Evolutionary conservation across 495 filamentous ascomycete species (phyloP).

Genomic region (Lentithecium fluviatile): DNA sequence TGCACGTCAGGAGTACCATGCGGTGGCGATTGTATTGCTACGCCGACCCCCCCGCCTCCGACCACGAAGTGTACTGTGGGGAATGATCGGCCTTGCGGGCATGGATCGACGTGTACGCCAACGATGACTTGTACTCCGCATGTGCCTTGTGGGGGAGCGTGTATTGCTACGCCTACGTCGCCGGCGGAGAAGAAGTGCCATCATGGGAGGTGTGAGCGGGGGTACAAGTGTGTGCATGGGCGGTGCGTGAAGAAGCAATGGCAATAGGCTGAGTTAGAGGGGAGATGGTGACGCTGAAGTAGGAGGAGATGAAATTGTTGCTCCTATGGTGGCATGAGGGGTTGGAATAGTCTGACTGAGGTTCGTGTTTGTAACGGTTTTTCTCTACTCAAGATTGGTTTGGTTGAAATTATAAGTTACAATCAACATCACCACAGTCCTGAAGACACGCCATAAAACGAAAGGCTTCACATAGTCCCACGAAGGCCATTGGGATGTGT

Average conservation of each 20-base stretch:
- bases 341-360: too few relatives aligned
- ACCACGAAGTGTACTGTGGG: conserved; percentile 19
- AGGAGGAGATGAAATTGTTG: too few relatives aligned
- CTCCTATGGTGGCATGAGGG: too few relatives aligned
- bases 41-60: not conserved
- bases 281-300: too few relatives aligned
- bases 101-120: conserved; percentile 14
- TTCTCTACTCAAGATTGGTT: too few relatives aligned
- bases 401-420: too few relatives aligned
- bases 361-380: too few relatives aligned
- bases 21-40: conserved; percentile 20
- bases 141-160: conserved; percentile 13
- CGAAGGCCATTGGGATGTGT: too few relatives aligned
- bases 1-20: conserved; percentile 20
- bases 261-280: not conserved
- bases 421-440: too few relatives aligned
- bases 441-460: too few relatives aligned
- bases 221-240: conserved; percentile 15
- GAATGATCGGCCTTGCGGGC: conserved; percentile 10
- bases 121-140: conserved; percentile 7
- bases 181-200: conserved; percentile 8
- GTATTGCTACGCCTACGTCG: conserved; percentile 6
- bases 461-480: too few relatives aligned
- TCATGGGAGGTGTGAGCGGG: conserved; percentile 7
- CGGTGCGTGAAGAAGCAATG: conserved; percentile 4